Evolutionary conservation across 2,329 filamentous ascomycete genomes (phyloP), one percentile per base, ranked within the genome.

Genomic region (Sporothrix variecibatus): DNA sequence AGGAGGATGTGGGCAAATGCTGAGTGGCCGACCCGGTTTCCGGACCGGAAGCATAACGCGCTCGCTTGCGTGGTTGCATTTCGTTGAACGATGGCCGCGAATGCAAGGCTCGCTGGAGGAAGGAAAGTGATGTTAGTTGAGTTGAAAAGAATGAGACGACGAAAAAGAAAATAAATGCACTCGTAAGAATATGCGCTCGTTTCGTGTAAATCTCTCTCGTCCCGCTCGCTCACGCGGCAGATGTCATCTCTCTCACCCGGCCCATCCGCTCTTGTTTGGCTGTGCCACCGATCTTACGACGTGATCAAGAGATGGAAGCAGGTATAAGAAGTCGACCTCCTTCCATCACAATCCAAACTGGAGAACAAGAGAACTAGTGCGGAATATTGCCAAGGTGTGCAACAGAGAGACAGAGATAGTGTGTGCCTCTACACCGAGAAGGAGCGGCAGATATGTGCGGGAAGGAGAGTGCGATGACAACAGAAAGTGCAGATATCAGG

Each of bases 61-160:
- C 78, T 93, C 91, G 76, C 87, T 86, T 75, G 86, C 86, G 80
- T 94, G 92, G 67, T 88, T 90, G 81, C 92, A 94, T 84, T 92
- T 93, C 71, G 91, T 93, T 40, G 92, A 93, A 78, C 92, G 90
- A 81, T 94, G 92, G 73, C 92, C 92, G 79, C 91, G 90, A 78
- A 93, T 93, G 81, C 92, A 93, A 79, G 91, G 91, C 85, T 89
- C 89, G 82, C 91, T 93, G 78, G 28, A 60, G 64, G 38, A 8
- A 31, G n/a, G 6, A 34, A 23, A 15, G 38, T 23, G 1, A 3
- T 64, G 56, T 62, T 64, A 49, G 51, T 46, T 11, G 9, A n/a
- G 20, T 31, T 23, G 4, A 64, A 4, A 34, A 31, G 60, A 62
- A 1, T 56, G 46, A 43, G 73, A 51, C 71, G 72, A 28, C 31